These are phyloP conservation scores for Tetrahymena malaccensis DNA, from an alignment of 73 alveolate species.

Conservation along the genomic window DNA sequence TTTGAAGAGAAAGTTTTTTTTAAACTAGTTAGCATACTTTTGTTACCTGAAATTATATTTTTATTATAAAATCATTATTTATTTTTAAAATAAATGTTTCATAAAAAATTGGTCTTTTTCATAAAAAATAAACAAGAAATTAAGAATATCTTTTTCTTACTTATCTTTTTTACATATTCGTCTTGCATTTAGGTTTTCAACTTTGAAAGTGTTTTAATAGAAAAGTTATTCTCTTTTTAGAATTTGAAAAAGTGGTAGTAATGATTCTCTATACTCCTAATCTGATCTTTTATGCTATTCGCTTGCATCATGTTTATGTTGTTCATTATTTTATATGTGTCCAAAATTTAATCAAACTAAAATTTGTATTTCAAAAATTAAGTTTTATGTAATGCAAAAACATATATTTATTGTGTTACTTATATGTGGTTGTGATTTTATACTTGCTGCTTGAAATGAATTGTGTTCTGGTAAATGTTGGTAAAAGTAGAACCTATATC, in stretches of 20 bases:
- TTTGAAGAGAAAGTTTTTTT: background rate
- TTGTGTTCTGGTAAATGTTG: background rate
- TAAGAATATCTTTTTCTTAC: background rate
- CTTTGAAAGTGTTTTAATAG: background rate
- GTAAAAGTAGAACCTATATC: background rate
- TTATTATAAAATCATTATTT: no score
- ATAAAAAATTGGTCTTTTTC: no score
- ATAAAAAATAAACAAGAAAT: background rate
- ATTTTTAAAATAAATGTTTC: no score
- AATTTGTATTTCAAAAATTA: background rate
- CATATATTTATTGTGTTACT: background rate
- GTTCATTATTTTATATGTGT: background rate
- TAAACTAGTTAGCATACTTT: background rate
- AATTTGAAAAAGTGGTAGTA: background rate
- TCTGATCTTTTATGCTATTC: background rate
- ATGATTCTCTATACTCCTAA: background rate
- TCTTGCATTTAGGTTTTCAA: background rate
- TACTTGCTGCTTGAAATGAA: background rate
- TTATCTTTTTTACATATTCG: background rate
- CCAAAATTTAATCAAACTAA: background rate
- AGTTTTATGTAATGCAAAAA: background rate
- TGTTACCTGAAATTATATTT: background rate
- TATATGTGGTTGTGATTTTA: background rate
- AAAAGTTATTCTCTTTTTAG: background rate
- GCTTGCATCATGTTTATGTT: background rate